Evolutionary conservation across 2,329 filamentous ascomycete species (phyloP).

Genomic region (Metarhizium robertsii): DNA sequence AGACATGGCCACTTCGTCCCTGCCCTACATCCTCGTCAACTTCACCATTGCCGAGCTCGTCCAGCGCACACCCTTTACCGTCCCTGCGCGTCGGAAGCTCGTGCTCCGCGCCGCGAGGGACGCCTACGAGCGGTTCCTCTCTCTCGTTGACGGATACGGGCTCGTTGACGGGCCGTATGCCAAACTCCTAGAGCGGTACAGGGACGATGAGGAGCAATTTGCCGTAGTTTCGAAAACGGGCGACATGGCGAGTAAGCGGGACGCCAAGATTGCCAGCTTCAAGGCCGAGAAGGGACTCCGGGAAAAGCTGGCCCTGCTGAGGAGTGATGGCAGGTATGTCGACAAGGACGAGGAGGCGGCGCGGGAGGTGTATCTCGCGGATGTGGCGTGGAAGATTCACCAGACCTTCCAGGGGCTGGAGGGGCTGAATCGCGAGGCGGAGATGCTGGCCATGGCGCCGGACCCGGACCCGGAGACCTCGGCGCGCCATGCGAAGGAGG

Average conservation of each 20-base stretch:
- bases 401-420: conserved; percentile 83
- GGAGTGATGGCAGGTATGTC: conserved; percentile 39
- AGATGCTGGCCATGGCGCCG: conserved; percentile 71
- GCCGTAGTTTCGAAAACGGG: conserved; percentile 52
- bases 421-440: conserved; percentile 71
- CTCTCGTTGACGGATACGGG: conserved; percentile 67
- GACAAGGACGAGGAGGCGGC: conserved; percentile 74
- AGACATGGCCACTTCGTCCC: conserved; percentile 73
- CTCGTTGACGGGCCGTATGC: conserved; percentile 57
- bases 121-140: conserved; percentile 71
- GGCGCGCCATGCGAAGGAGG: conserved; percentile 26
- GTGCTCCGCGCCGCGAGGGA: conserved; percentile 55
- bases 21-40: conserved; percentile 75
- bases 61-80: conserved; percentile 51
- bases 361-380: conserved; percentile 67
- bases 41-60: conserved; percentile 73
- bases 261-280: conserved; percentile 80
- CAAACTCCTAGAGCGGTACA: conserved; percentile 63
- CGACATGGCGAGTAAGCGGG: conserved; percentile 58
- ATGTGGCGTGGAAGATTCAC: conserved; percentile 64
- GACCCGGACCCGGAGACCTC: conserved; percentile 36
- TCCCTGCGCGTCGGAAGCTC: conserved; percentile 46
- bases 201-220: conserved; percentile 63
- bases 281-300: conserved; percentile 79
- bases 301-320: conserved; percentile 59